These are phyloP conservation scores for Cladosporium sp. DNA, from an alignment of 2,329 filamentous ascomycete genomes.

Conservation along the genomic window DNA sequence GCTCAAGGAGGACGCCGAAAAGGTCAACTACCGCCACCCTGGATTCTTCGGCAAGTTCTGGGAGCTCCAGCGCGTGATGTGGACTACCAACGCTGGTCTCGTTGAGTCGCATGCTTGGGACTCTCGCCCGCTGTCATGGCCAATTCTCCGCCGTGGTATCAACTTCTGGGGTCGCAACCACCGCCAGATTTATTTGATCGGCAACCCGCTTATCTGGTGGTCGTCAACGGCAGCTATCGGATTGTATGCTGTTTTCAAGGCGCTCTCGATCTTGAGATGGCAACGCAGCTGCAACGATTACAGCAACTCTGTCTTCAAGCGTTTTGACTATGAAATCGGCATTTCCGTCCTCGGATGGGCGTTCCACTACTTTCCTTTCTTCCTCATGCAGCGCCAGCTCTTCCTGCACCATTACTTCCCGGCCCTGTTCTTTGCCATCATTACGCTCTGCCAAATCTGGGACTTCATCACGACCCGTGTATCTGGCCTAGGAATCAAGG, in stretches of 20 bases:
- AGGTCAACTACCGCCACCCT: slow-evolving; percentile 91
- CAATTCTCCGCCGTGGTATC: slow-evolving; percentile 85
- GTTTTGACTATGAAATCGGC: slow-evolving; percentile 96
- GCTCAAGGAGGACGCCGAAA: slow-evolving; percentile 71
- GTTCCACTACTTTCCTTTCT: slow-evolving; percentile 98
- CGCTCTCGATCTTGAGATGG: slow-evolving; percentile 81
- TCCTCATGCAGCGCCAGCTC: slow-evolving; percentile 93
- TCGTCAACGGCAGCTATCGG: slow-evolving; percentile 72
- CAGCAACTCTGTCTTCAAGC: slow-evolving; percentile 74
- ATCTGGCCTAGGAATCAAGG: slow-evolving; percentile 59
- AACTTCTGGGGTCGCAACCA: slow-evolving; percentile 98
- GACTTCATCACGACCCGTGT: slow-evolving; percentile 79
- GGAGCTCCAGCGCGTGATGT: slow-evolving; percentile 98
- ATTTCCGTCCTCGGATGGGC: slow-evolving; percentile 89
- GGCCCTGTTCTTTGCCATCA: slow-evolving; percentile 89
- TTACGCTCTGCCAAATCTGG: slow-evolving; percentile 81
- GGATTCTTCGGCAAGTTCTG: slow-evolving; percentile 97
- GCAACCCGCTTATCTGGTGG: slow-evolving; percentile 95
- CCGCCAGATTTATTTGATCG: slow-evolving; percentile 92
- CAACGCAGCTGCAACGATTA: slow-evolving; percentile 92
- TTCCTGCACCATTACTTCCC: slow-evolving; percentile 99
- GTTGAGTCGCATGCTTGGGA: slow-evolving; percentile 98
- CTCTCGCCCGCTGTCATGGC: slow-evolving; percentile 90
- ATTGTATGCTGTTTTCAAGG: slow-evolving; percentile 80
- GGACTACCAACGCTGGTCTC: slow-evolving; percentile 93